Percentiles rank a stretch among this genome's conserved stretches.
Evolutionary conservation across 805 yeast genomes (phyloP).

Genomic region (Lipomyces chichibuensis): DNA sequence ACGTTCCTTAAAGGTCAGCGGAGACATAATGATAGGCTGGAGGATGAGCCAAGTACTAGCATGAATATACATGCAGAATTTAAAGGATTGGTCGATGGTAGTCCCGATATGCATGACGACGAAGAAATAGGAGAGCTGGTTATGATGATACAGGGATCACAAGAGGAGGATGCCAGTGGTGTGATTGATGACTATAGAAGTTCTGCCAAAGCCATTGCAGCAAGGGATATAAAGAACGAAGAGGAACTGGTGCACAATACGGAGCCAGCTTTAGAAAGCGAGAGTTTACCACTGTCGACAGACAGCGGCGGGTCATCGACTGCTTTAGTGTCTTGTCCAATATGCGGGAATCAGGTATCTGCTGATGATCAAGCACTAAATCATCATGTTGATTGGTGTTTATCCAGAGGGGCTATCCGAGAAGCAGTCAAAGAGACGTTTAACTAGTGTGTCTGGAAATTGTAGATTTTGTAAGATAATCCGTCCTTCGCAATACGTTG

Average conservation of each 20-base stretch:
- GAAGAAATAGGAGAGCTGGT: conserved; percentile 8
- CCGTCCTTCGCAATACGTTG: neutral
- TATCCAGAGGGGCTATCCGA: conserved; percentile 35
- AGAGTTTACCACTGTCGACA: neutral
- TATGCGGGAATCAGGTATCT: conserved; percentile 30
- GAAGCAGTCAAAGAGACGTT: conserved; percentile 33
- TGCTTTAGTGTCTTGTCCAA: conserved; percentile 31
- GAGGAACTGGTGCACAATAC: neutral
- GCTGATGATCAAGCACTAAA: conserved; percentile 26
- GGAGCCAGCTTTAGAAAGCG: neutral
- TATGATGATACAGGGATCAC: conserved; percentile 17
- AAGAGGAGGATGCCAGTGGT: conserved; percentile 7
- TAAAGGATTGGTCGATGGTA: conserved; percentile 2
- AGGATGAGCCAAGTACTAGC: conserved; percentile 8
- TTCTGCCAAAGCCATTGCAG: neutral
- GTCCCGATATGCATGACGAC: conserved; percentile 1
- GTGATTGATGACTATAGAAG: conserved; percentile 1
- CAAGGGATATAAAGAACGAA: neutral
- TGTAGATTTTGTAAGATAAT: neutral
- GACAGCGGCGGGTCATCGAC: neutral
- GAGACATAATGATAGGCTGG: conserved; percentile 7
- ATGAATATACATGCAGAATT: neutral
- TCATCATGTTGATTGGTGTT: conserved; percentile 38
- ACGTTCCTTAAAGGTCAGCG: conserved; percentile 13
- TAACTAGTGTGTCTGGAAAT: neutral